Base-by-base conservation (phyloP, 768 basidiomycete genomes). In the Lyophyllum atratum region DNA sequence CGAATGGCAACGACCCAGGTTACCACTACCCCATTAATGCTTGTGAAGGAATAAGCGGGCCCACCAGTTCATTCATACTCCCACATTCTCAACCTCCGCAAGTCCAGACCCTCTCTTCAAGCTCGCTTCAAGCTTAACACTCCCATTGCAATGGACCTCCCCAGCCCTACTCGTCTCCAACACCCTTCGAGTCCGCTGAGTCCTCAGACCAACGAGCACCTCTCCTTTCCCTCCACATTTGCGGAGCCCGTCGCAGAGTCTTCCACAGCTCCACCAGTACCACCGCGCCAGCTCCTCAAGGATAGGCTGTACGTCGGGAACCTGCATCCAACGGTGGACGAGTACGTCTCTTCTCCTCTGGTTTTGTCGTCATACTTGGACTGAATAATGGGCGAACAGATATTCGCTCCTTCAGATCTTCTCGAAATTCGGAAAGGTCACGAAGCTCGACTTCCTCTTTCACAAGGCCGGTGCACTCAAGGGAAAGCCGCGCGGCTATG, bases 401-500 rank as follows among this genome's bases (percentile, higher is more conserved):
- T 93, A 93, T 72, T 79, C 92, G 3, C 80, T 99, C 15, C 83
- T 98, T 21, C 92, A 95, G 72, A 72, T 95, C 33, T 97, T 97
- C 73, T 83, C 90, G 29, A 95, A 90, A 73, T 95, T 87, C 70
- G 97, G 97, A 53, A 94, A 93, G 72, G 83, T 98, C 58, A 83
- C 93, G 21, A 93, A 94, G 63, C 82, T 98, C 50, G 97, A 99
- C 72, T 98, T 87, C 71, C 80, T 98, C 60, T 98, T 98, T 68
- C 95, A 99, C 80, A 98, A 96, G 73, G 78, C 89, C 0, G 97
- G 96, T 0, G 80, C 86, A 12, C 73, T 87, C 66, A 95, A 89
- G 68, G 97, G 97, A 17, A 97, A 92, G 70, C 95, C 97, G 0
- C 80, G 95, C 12, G 96, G 97, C 5, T 98, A 96, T 71, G 95